phyloP scores from a whole-genome alignment of 2,329 filamentous ascomycete genomes.

The Phaeophleospora eucalypticola region DNA sequence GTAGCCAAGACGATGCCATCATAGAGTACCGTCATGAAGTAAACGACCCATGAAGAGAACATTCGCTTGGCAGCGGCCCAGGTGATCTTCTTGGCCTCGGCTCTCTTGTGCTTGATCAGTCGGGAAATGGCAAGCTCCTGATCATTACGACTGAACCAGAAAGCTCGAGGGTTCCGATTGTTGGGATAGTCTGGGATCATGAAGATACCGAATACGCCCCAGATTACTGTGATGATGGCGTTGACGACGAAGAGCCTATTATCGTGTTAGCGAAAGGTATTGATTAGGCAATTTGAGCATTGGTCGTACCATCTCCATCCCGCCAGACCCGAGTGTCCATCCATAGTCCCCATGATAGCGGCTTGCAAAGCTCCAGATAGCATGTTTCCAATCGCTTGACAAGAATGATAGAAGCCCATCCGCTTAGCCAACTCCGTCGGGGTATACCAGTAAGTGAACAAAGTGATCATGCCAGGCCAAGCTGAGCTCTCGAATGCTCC shows the following conservation, averaged over 20 bases:
- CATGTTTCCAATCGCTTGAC: constrained; percentile 26
- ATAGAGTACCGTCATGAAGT: constrained; percentile 46
- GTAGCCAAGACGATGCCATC: constrained; percentile 45
- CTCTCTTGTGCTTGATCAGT: constrained; percentile 42
- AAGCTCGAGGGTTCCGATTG: constrained; percentile 33
- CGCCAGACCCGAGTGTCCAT: constrained; percentile 29
- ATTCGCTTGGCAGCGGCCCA: constrained; percentile 45
- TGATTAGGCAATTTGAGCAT: background rate
- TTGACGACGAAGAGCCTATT: constrained; percentile 35
- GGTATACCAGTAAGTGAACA: constrained; percentile 35
- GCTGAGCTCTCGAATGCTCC: constrained; percentile 35
- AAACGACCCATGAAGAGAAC: constrained; percentile 43
- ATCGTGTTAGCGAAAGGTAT: background rate
- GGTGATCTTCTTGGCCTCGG: constrained; percentile 45
- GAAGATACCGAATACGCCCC: constrained; percentile 32
- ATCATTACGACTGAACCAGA: constrained; percentile 46
- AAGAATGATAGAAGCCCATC: constrained; percentile 26
- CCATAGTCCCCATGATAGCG: constrained; percentile 31
- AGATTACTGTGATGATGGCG: constrained; percentile 35
- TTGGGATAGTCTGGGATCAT: constrained; percentile 40
- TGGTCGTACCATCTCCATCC: constrained; percentile 33
- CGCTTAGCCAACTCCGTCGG: constrained; percentile 23
- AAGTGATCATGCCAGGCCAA: constrained; percentile 45
- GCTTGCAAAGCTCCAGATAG: constrained; percentile 24
- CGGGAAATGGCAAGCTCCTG: constrained; percentile 43